Percentiles rank a stretch among this genome's conserved stretches.
phyloP scores from a whole-genome alignment of 805 yeast species.

The Yamadazyma scolyti region DNA sequence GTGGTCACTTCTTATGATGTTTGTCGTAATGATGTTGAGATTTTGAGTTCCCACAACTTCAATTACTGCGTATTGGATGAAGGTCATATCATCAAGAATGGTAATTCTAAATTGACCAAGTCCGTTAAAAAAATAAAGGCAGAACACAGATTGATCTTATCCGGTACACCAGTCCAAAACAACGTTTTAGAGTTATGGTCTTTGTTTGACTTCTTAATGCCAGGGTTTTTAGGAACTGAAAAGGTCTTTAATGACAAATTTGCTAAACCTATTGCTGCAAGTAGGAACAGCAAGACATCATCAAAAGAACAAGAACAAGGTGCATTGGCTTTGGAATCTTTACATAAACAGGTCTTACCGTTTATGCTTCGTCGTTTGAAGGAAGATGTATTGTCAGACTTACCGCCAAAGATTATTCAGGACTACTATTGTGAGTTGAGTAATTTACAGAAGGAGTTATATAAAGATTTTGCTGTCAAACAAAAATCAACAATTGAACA shows the following conservation, averaged over 20 bases:
- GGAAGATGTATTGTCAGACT: slow-evolving; percentile 91
- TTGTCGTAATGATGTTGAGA: slow-evolving; percentile 83
- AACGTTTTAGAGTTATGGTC: slow-evolving; percentile 98
- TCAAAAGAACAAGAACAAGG: slow-evolving; percentile 97
- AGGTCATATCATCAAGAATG: slow-evolving; percentile 95
- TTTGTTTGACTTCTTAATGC: slow-evolving; percentile 95
- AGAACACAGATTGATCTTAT: slow-evolving; percentile 83
- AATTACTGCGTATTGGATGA: slow-evolving; percentile 96
- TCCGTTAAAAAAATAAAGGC: slow-evolving; percentile 82
- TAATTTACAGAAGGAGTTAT: slow-evolving; percentile 81
- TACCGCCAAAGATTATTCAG: slow-evolving; percentile 97
- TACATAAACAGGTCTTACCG: slow-evolving; percentile 95
- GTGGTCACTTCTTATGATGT: slow-evolving; percentile 96
- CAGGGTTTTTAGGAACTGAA: slow-evolving; percentile 95
- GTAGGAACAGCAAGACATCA: slow-evolving; percentile 81
- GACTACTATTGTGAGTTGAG: slow-evolving; percentile 97
- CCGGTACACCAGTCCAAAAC: slow-evolving; percentile 98
- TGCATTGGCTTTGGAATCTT: slow-evolving; percentile 89
- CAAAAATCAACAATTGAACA: slow-evolving; percentile 71
- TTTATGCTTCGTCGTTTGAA: slow-evolving; percentile 93
- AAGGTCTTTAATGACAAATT: slow-evolving; percentile 90
- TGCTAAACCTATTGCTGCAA: slow-evolving; percentile 97
- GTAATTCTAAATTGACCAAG: slow-evolving; percentile 81
- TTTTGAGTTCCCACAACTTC: slow-evolving; percentile 58
- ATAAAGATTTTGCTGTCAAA: slow-evolving; percentile 83